phyloP scores from a whole-genome alignment of 2,329 filamentous ascomycete species.

The Colletotrichum theobromicola region DNA sequence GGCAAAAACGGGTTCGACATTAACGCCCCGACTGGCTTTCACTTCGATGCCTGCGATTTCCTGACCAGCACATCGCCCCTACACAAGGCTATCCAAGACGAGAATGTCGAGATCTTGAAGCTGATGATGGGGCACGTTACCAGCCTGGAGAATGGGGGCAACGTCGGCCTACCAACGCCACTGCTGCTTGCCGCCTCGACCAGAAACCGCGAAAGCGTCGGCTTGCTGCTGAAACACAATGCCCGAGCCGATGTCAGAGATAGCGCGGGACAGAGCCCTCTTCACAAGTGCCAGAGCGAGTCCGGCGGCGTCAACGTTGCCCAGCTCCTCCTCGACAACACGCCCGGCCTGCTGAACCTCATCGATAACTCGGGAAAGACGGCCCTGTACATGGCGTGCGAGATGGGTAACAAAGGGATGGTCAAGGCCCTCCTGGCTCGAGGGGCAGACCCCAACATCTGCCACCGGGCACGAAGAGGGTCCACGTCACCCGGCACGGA shows the following conservation, averaged over 20 bases:
- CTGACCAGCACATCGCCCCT: slow-evolving; percentile 27
- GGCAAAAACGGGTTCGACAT: slow-evolving; percentile 30
- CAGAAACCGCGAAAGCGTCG: slow-evolving; percentile 29
- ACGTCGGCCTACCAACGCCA: slow-evolving; percentile 27
- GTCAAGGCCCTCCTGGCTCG: slow-evolving; percentile 25
- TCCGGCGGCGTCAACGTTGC: slow-evolving; percentile 28
- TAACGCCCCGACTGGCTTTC: slow-evolving; percentile 24
- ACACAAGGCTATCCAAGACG: slow-evolving; percentile 27
- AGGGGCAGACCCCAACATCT: slow-evolving; percentile 28
- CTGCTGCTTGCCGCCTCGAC: slow-evolving; percentile 35
- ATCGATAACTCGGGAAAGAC: slow-evolving; percentile 30
- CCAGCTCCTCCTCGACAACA: slow-evolving; percentile 25
- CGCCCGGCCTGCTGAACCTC: slow-evolving; percentile 23
- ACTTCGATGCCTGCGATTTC: slow-evolving; percentile 27
- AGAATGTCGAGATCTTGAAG: slow-evolving; percentile 28
- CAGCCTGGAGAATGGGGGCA: slow-evolving; percentile 25
- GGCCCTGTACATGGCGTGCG: slow-evolving; percentile 32
- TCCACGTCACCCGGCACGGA: not conserved
- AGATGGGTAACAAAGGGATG: slow-evolving; percentile 33
- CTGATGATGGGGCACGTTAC: slow-evolving; percentile 28
- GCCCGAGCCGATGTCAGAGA: slow-evolving; percentile 31
- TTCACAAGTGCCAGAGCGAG: slow-evolving; percentile 31
- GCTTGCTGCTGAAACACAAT: slow-evolving; percentile 28
- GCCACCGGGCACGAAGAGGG: slow-evolving; percentile 15
- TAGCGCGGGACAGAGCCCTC: slow-evolving; percentile 24